phyloP scores from a whole-genome alignment of 768 basidiomycete genomes.

The Tricholoma sp. region DNA sequence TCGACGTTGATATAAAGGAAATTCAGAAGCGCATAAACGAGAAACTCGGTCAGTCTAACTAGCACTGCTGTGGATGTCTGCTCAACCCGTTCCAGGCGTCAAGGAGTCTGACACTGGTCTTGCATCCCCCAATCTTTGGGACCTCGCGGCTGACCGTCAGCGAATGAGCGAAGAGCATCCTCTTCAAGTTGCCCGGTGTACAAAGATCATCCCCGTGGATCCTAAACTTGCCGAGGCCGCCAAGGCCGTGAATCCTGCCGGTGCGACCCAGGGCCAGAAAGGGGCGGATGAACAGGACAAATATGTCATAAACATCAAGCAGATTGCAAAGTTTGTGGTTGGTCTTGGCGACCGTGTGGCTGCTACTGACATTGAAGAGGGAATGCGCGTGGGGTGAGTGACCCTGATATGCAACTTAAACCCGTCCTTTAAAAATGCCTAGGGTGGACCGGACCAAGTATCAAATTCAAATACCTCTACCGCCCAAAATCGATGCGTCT shows the following conservation, averaged over 20 bases:
- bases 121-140: constrained; percentile 96
- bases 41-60: constrained; percentile 63
- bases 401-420: background rate
- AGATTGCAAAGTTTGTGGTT: constrained; percentile 99
- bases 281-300: constrained; percentile 99
- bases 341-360: constrained; percentile 95
- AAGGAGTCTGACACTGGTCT: constrained; percentile 99
- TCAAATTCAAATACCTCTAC: constrained; percentile 97
- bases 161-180: constrained; percentile 92
- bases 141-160: constrained; percentile 86
- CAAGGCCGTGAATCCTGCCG: constrained; percentile 69
- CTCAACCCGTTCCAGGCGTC: constrained; percentile 50
- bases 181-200: constrained; percentile 95
- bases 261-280: constrained; percentile 81
- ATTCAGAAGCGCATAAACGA: constrained; percentile 97
- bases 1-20: constrained; percentile 89
- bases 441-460: constrained; percentile 97
- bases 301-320: constrained; percentile 99
- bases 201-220: constrained; percentile 92
- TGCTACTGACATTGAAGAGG: constrained; percentile 98
- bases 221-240: constrained; percentile 72
- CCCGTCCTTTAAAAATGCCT: constrained; percentile 3
- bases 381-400: constrained; percentile 98
- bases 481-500: constrained; percentile 98
- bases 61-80: background rate